These are phyloP conservation scores for Hypoxylon sp. DNA, from an alignment of 2,329 filamentous ascomycete genomes.

Conservation along the genomic window DNA sequence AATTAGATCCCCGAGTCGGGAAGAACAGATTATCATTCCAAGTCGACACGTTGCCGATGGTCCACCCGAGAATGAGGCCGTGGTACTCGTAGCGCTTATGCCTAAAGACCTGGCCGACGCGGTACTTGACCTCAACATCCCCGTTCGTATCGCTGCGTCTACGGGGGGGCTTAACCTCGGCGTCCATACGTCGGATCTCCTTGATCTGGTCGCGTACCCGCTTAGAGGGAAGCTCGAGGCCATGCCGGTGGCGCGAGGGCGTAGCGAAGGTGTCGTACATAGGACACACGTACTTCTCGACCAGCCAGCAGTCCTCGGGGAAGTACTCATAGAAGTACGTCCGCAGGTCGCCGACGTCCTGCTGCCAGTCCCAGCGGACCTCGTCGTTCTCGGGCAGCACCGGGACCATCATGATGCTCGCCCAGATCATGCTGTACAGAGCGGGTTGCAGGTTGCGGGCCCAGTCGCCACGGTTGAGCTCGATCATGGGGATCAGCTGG, in stretches of 20 bases:
- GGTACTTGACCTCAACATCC: constrained; percentile 68
- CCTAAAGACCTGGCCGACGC: constrained; percentile 85
- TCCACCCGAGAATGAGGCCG: constrained; percentile 92
- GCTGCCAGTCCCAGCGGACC: constrained; percentile 67
- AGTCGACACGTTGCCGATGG: constrained; percentile 73
- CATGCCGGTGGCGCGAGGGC: constrained; percentile 51
- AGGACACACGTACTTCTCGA: constrained; percentile 77
- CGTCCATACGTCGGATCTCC: constrained; percentile 63
- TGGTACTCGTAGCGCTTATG: constrained; percentile 86
- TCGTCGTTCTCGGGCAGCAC: constrained; percentile 56
- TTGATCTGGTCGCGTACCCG: constrained; percentile 57
- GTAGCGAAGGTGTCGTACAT: constrained; percentile 66
- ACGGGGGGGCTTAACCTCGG: constrained; percentile 54
- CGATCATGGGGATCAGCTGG: constrained; percentile 57
- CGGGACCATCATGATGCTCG: constrained; percentile 71
- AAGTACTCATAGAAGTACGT: constrained; percentile 75
- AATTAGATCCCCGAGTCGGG: constrained; percentile 51
- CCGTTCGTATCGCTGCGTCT: constrained; percentile 53
- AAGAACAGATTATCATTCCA: constrained; percentile 62
- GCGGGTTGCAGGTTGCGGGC: constrained; percentile 70
- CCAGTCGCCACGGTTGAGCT: constrained; percentile 64
- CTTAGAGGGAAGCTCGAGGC: constrained; percentile 55
- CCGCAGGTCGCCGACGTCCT: constrained; percentile 75
- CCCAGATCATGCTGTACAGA: constrained; percentile 82
- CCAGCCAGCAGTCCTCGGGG: constrained; percentile 79